phyloP scores from a whole-genome alignment of 2,329 filamentous ascomycete genomes.

The Escovopsis sp. region DNA sequence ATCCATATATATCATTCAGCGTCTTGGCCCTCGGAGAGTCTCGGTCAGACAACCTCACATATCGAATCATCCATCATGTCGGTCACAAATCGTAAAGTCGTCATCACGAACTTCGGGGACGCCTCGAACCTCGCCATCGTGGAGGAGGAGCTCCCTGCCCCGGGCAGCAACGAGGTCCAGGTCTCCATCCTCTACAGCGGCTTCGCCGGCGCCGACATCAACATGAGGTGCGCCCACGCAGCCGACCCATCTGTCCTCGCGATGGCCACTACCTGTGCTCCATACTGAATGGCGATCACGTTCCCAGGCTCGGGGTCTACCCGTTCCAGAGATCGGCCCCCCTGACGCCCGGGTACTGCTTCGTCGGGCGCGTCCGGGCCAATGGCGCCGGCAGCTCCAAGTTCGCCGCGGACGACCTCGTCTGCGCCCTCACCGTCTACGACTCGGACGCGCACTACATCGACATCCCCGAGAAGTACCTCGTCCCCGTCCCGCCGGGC shows the following conservation, averaged over 20 bases:
- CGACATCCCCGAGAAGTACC: slow-evolving; percentile 32
- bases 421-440: slow-evolving; percentile 24
- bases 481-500: slow-evolving; percentile 25
- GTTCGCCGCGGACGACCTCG: slow-evolving; percentile 20
- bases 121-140: slow-evolving; percentile 22
- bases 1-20: no score
- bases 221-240: slow-evolving; percentile 21
- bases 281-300: background rate
- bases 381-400: slow-evolving; percentile 20
- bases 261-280: no score
- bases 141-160: slow-evolving; percentile 20
- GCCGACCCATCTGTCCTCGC: background rate
- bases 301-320: slow-evolving; percentile 25
- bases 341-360: slow-evolving; percentile 33
- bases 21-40: no score
- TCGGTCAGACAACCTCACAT: no score
- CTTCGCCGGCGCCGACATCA: slow-evolving; percentile 33
- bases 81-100: slow-evolving; percentile 23
- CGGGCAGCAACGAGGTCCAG: slow-evolving; percentile 29
- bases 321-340: slow-evolving; percentile 30
- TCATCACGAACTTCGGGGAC: slow-evolving; percentile 28
- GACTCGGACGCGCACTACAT: slow-evolving; percentile 29
- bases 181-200: slow-evolving; percentile 31
- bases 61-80: background rate
- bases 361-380: slow-evolving; percentile 26